phyloP scores from a whole-genome alignment of 2,329 filamentous ascomycete genomes.

The Colletotrichum lindemuthianum region DNA sequence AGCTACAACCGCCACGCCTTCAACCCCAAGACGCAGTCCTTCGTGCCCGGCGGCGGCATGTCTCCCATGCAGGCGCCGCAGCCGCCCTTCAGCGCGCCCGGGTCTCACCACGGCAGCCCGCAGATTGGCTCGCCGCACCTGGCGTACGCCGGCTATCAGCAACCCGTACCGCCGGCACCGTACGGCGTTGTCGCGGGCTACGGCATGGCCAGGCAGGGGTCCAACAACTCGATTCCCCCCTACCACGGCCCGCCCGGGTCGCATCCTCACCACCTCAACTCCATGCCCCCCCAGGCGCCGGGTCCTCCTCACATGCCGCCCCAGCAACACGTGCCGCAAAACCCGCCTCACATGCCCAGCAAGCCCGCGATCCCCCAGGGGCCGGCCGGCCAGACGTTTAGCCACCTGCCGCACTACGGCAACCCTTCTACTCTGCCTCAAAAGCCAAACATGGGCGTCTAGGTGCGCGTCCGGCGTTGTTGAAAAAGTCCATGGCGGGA shows the following conservation, averaged over 20 bases:
- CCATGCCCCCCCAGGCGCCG: slow-evolving; percentile 42
- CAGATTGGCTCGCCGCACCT: slow-evolving; percentile 63
- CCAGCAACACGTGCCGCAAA: slow-evolving; percentile 56
- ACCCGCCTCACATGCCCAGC: slow-evolving; percentile 54
- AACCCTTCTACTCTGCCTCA: slow-evolving; percentile 70
- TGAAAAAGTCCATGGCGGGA: slow-evolving; percentile 29
- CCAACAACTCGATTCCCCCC: slow-evolving; percentile 62
- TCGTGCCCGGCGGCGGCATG: slow-evolving; percentile 72
- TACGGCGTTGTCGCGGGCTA: slow-evolving; percentile 59
- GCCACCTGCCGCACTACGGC: slow-evolving; percentile 66
- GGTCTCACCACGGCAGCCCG: slow-evolving; percentile 63
- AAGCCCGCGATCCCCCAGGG: slow-evolving; percentile 57
- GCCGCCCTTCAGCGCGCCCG: slow-evolving; percentile 58
- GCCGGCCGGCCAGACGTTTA: slow-evolving; percentile 56
- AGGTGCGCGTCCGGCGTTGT: slow-evolving; percentile 30
- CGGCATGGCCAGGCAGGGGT: slow-evolving; percentile 66
- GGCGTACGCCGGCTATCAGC: slow-evolving; percentile 60
- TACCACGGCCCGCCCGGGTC: slow-evolving; percentile 54
- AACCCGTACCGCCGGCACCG: slow-evolving; percentile 55
- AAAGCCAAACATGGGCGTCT: slow-evolving; percentile 60
- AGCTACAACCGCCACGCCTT: slow-evolving; percentile 88
- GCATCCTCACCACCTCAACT: slow-evolving; percentile 53
- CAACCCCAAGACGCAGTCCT: slow-evolving; percentile 93
- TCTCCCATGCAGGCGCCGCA: slow-evolving; percentile 59
- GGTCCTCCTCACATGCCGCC: slow-evolving; percentile 49